Conservation (phyloP, 2,329 filamentous ascomycete species). For the Rachicladosporium sp. region DNA sequence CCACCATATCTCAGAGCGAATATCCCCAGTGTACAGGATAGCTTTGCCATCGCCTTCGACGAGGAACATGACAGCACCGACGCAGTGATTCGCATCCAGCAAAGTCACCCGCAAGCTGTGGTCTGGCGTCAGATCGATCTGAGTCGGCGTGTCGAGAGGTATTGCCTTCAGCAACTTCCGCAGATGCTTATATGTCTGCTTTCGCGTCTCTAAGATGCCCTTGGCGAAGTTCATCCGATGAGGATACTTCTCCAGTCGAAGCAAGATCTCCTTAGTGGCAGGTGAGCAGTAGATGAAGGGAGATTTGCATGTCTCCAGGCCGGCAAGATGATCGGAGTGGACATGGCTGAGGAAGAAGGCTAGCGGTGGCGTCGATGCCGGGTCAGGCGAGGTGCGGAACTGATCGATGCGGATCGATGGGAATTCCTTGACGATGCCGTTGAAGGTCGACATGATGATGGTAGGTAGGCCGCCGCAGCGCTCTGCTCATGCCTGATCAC, state of each 20-base stretch:
- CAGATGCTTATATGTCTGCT: slow-evolving; percentile 66
- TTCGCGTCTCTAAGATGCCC: slow-evolving; percentile 61
- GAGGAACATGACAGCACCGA: slow-evolving; percentile 84
- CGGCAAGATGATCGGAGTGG: slow-evolving; percentile 78
- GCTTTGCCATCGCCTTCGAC: slow-evolving; percentile 63
- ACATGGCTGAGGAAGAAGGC: slow-evolving; percentile 88
- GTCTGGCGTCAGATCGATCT: slow-evolving; percentile 59
- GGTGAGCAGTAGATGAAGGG: slow-evolving; percentile 87
- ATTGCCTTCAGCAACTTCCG: slow-evolving; percentile 63
- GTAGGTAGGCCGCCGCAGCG: no score
- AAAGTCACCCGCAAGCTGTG: slow-evolving; percentile 67
- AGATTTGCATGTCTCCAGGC: slow-evolving; percentile 62
- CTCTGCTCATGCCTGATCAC: no score
- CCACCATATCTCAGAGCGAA: slow-evolving; percentile 78
- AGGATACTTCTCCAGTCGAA: slow-evolving; percentile 65
- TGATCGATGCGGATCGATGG: slow-evolving; percentile 73
- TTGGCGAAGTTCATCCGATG: slow-evolving; percentile 71
- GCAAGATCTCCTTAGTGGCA: slow-evolving; percentile 65
- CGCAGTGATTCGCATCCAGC: slow-evolving; percentile 84
- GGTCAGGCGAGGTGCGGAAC: slow-evolving; percentile 51
- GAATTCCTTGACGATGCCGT: slow-evolving; percentile 62
- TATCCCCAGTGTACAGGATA: slow-evolving; percentile 79
- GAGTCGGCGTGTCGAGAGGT: slow-evolving; percentile 67
- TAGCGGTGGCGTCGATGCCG: slow-evolving; percentile 42
- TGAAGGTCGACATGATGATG: slow-evolving; percentile 60